A percentile compares a stretch with the other conserved stretches of the same genome.
Conservation (phyloP, 768 basidiomycete species). For the Krasilnikovozyma curviuscula region DNA sequence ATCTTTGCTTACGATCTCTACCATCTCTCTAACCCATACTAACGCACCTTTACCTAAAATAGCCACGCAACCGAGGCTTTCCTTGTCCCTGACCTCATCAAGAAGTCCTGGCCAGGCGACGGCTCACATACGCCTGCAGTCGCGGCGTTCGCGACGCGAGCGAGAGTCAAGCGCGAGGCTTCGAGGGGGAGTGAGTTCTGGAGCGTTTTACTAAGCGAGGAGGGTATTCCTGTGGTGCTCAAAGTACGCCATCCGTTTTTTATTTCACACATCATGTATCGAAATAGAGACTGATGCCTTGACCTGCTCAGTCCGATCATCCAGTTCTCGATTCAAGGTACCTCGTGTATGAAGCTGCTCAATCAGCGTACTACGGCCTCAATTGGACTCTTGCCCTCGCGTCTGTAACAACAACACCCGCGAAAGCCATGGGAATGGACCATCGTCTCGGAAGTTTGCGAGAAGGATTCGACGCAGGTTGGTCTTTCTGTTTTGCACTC, state of each 20-base stretch:
- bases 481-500: background rate
- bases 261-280: background rate
- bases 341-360: constrained; percentile 65
- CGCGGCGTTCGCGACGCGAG: constrained; percentile 33
- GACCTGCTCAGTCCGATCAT: constrained; percentile 27
- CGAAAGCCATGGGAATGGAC: constrained; percentile 47
- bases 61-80: constrained; percentile 57
- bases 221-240: constrained; percentile 49
- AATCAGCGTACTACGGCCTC: constrained; percentile 50
- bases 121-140: constrained; percentile 52
- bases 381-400: constrained; percentile 45
- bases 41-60: background rate
- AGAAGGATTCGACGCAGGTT: constrained; percentile 47
- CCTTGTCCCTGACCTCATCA: constrained; percentile 56
- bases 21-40: background rate
- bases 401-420: constrained; percentile 33
- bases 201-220: constrained; percentile 46
- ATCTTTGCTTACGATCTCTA: background rate
- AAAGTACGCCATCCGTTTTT: constrained; percentile 33
- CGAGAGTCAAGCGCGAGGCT: constrained; percentile 51
- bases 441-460: constrained; percentile 59
- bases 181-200: constrained; percentile 48
- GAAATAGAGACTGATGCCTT: constrained; percentile 25
- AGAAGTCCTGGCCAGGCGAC: constrained; percentile 51
- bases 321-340: constrained; percentile 42